Percentiles rank a stretch among this genome's conserved stretches.
These are phyloP conservation scores for Chalara sp. DNA, from an alignment of 2,329 filamentous ascomycete genomes.

Conservation along the genomic window DNA sequence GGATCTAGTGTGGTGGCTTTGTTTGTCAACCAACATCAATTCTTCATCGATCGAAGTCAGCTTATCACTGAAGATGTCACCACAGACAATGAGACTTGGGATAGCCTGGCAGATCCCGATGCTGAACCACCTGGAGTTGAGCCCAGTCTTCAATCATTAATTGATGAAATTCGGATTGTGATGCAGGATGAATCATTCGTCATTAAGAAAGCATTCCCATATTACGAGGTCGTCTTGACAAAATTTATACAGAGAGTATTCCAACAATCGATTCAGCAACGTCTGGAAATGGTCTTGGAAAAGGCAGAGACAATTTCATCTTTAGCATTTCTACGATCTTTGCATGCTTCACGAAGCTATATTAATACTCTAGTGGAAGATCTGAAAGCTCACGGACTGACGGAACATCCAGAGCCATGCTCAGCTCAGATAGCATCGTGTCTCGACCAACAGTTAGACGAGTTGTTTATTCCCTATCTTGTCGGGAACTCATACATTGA, in stretches of 20 bases:
- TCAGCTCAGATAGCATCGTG: slow-evolving; percentile 78
- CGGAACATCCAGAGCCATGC: slow-evolving; percentile 87
- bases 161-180: slow-evolving; percentile 91
- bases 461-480: slow-evolving; percentile 67
- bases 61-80: slow-evolving; percentile 66
- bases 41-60: slow-evolving; percentile 96
- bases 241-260: slow-evolving; percentile 95
- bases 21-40: slow-evolving; percentile 98
- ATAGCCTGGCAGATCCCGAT: slow-evolving; percentile 89
- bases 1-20: slow-evolving; percentile 90
- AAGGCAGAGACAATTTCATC: slow-evolving; percentile 91
- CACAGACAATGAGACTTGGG: slow-evolving; percentile 63
- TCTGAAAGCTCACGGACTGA: slow-evolving; percentile 86
- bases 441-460: slow-evolving; percentile 67
- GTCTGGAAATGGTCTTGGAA: slow-evolving; percentile 89
- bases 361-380: slow-evolving; percentile 86
- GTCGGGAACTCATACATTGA: slow-evolving; percentile 66
- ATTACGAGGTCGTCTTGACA: slow-evolving; percentile 86
- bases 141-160: slow-evolving; percentile 80
- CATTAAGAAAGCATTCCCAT: slow-evolving; percentile 93
- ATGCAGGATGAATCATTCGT: slow-evolving; percentile 97
- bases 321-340: slow-evolving; percentile 79
- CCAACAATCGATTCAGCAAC: slow-evolving; percentile 95
- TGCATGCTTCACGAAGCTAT: slow-evolving; percentile 87
- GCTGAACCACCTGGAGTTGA: slow-evolving; percentile 87